Conservation (phyloP, 2,329 filamentous ascomycete genomes). For the Beauveria australis region DNA sequence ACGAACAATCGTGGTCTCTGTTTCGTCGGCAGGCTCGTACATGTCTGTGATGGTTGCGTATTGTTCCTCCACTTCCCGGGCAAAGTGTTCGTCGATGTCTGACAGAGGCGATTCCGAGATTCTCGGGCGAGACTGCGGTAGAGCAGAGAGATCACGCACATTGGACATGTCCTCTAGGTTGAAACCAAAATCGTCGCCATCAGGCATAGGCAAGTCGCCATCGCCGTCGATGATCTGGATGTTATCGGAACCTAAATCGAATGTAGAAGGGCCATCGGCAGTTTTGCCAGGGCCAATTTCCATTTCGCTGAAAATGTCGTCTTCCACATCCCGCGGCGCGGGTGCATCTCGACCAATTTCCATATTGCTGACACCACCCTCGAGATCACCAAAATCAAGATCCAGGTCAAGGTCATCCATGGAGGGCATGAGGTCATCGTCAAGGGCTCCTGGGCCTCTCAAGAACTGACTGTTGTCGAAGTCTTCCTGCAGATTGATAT, state of each 20-base stretch:
- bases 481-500: constrained; percentile 62
- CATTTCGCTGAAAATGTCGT: constrained; percentile 60
- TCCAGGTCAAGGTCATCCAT: constrained; percentile 64
- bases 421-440: constrained; percentile 48
- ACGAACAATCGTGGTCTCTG: constrained; percentile 50
- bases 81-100: constrained; percentile 57
- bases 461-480: constrained; percentile 74
- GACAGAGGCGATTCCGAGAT: constrained; percentile 65
- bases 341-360: constrained; percentile 88
- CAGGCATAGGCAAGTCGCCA: constrained; percentile 53
- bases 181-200: constrained; percentile 53
- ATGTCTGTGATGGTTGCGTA: constrained; percentile 49
- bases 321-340: constrained; percentile 55
- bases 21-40: constrained; percentile 53
- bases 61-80: constrained; percentile 51
- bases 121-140: constrained; percentile 45
- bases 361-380: constrained; percentile 57
- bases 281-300: constrained; percentile 52
- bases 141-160: constrained; percentile 39
- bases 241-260: constrained; percentile 45
- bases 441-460: constrained; percentile 53
- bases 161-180: constrained; percentile 53
- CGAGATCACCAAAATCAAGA: constrained; percentile 61
- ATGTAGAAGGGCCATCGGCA: constrained; percentile 43
- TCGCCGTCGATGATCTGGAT: constrained; percentile 56